These are phyloP conservation scores for Heimioporus sp. DNA, from an alignment of 768 basidiomycete species.

Conservation along the genomic window DNA sequence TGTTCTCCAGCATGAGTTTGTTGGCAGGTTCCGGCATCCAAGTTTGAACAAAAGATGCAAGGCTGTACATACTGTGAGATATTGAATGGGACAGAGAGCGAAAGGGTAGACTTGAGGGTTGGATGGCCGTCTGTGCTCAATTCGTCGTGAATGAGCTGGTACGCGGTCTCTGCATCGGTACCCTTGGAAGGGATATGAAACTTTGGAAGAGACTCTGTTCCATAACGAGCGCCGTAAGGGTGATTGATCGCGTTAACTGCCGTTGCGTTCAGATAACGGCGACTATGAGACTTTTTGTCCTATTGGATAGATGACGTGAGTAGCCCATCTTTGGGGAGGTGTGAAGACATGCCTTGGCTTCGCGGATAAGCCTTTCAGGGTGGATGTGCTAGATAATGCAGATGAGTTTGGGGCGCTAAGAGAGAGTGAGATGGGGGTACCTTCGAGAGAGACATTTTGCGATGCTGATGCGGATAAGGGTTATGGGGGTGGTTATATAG, in stretches of 20 bases:
- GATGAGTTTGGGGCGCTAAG: background rate
- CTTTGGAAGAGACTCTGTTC: constrained; percentile 68
- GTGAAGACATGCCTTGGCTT: constrained; percentile 34
- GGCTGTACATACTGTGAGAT: constrained; percentile 17
- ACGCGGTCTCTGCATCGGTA: constrained; percentile 46
- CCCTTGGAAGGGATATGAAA: constrained; percentile 65
- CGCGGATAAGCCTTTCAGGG: constrained; percentile 60
- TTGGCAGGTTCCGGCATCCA: constrained; percentile 56
- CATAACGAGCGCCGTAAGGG: constrained; percentile 63
- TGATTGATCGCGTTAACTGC: constrained; percentile 35
- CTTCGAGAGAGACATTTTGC: constrained; percentile 60
- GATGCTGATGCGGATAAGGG: background rate
- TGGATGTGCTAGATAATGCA: constrained; percentile 54
- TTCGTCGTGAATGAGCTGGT: constrained; percentile 66
- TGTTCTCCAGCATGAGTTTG: constrained; percentile 61
- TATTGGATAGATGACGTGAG: constrained; percentile 19
- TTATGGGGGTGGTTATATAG: constrained; percentile 8
- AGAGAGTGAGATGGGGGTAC: constrained; percentile 25
- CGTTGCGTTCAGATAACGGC: constrained; percentile 35
- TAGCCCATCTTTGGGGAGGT: background rate
- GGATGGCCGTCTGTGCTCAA: constrained; percentile 54
- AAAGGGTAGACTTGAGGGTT: constrained; percentile 42
- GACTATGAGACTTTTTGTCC: constrained; percentile 44
- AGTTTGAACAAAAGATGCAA: constrained; percentile 68
- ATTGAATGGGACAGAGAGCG: background rate